Percentiles rank a stretch among this genome's conserved stretches.
Conservation (phyloP, 2,329 filamentous ascomycete genomes). For the Colletotrichum liaoningense region DNA sequence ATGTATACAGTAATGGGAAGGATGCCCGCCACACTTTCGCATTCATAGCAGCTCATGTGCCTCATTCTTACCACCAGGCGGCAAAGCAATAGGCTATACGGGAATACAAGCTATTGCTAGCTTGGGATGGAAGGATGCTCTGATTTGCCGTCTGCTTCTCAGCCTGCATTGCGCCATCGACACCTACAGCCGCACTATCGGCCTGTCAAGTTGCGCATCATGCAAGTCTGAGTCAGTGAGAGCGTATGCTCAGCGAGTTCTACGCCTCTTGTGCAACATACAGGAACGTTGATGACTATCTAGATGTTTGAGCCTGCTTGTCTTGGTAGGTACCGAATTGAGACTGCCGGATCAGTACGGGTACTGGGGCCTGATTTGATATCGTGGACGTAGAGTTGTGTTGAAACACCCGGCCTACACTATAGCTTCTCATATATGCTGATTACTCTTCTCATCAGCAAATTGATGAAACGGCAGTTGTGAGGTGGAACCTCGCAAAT, state of each 20-base stretch:
- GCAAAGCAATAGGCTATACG: not conserved
- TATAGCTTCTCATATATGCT: not conserved
- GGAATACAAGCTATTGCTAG: constrained; percentile 7
- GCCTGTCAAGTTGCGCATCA: not conserved
- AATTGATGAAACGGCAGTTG: not conserved
- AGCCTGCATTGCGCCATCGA: constrained; percentile 3
- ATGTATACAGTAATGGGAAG: not conserved
- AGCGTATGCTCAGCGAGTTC: not conserved
- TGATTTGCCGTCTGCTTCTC: not conserved
- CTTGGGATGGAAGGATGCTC: not conserved
- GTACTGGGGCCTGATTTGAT: not conserved
- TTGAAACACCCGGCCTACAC: not conserved
- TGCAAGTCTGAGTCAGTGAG: not conserved
- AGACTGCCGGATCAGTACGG: too few species aligned
- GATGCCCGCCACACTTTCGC: not conserved
- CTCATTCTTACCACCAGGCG: not conserved
- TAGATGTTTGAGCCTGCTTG: not conserved
- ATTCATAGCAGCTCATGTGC: not conserved
- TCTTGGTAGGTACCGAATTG: not conserved
- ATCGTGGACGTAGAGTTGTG: not conserved
- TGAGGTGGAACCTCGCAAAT: not conserved
- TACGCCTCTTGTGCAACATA: not conserved
- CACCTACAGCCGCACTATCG: not conserved
- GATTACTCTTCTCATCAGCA: not conserved
- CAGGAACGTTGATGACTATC: not conserved